phyloP scores from a whole-genome alignment of 805 yeast genomes.

The Trichomonascus vanleenenianus region DNA sequence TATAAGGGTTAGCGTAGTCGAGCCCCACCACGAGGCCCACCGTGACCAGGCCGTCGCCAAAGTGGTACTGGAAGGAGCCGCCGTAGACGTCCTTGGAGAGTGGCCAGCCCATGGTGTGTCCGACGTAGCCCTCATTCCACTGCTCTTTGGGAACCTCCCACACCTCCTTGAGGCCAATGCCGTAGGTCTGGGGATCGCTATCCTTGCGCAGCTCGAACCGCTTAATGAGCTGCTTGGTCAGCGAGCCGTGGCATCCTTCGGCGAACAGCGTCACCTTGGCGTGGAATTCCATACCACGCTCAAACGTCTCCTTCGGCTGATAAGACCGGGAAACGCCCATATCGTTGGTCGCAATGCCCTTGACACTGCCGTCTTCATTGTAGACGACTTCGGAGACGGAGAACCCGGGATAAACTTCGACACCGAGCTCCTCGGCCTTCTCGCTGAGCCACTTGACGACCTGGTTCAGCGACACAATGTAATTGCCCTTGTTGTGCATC shows the following conservation, averaged over 20 bases:
- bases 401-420: conserved; percentile 87
- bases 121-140: conserved; percentile 70
- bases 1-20: conserved; percentile 90
- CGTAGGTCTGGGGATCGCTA: conserved; percentile 78
- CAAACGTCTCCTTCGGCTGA: conserved; percentile 72
- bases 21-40: conserved; percentile 93
- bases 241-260: conserved; percentile 98
- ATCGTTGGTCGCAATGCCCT: conserved; percentile 92
- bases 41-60: conserved; percentile 85
- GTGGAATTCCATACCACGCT: conserved; percentile 95
- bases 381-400: conserved; percentile 74
- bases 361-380: conserved; percentile 45
- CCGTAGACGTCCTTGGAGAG: conserved; percentile 70
- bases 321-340: conserved; percentile 77
- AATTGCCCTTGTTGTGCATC: conserved; percentile 76
- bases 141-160: conserved; percentile 89
- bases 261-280: conserved; percentile 85
- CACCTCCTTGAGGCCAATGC: conserved; percentile 91
- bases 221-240: conserved; percentile 67
- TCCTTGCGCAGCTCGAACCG: conserved; percentile 60
- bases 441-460: conserved; percentile 79
- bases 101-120: conserved; percentile 89
- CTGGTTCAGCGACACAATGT: conserved; percentile 73
- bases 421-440: conserved; percentile 87
- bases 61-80: conserved; percentile 96